Evolutionary conservation across 2,329 filamentous ascomycete genomes (phyloP), one percentile per base, ranked within the genome.

Genomic region (Gyromitra esculenta): DNA sequence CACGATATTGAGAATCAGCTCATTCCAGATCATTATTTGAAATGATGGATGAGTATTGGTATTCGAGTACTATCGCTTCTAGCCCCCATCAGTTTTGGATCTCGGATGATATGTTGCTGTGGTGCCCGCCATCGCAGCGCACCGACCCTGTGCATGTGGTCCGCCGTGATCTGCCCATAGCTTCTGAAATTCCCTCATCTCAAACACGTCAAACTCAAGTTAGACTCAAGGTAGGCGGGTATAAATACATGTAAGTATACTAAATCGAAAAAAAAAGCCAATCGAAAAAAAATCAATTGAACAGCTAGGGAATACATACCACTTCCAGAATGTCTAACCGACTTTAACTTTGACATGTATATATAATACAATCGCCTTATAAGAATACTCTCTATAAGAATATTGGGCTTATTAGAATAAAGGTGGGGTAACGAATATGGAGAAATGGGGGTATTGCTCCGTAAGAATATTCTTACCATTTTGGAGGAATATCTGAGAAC

Each of bases 181-280:
- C 25, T 57, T 59, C 18, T 21, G 37, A 43, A 43, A 57, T 59
- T 35, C 41, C 65, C 37, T 69, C 54, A 59, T 59, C 41, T 60
- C 31, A 21, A 57, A 45, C 52, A 59, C 37, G 39, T 69, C 37
- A 48, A 57, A 21, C 52, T 39, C 43, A 48, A 68, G 35, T 4
- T 39, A 45, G 50, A 31, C 35, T 43, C 13, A 57, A 57, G 9
- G 8, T 31, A 4, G 21, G 39, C 13, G 37, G 41, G 25, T 21
- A 56, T 2, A 35, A 48, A 31, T 8, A 21, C 18, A 21, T 21
- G 18, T 21, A 35, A 50, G 3, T 5, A 37, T 13, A 43, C 48
- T 6, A 37, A 45, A 59, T 5, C 63, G 3, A 56, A 56, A 11
- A 9, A 2, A 67, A n/a, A 18, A 37, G 37, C 13, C 18, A 13